Evolutionary conservation across 164 flowering plant species (phyloP), one percentile per base, ranked within the genome.

Genomic region (Vitis riparia): DNA sequence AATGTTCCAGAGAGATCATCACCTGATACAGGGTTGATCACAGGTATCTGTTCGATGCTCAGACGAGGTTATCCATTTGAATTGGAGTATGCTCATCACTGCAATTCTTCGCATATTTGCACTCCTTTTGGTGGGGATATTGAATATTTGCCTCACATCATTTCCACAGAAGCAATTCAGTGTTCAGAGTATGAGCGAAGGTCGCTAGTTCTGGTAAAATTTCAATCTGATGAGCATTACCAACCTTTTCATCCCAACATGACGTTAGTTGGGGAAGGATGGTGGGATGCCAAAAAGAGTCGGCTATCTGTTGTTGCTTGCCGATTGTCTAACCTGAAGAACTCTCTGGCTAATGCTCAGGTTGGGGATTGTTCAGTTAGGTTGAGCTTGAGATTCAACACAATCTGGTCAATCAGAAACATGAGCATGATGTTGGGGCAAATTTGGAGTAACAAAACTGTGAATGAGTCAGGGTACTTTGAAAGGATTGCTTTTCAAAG

Each of bases 331-430:
- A 77, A 83, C 57, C 29, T 16, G 5, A 19, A 23, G 13, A 62
- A 51, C 62, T 71, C 82, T 32, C 72, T 77, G 29, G 63, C 58
- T 4, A 68, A 73, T 71, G 78, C 78, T 49, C 70, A 61, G 16
- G 65, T 82, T 68, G 84, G 82, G 51, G 84, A 85, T 76, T 87
- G 91, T 65, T 76, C 82, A 11, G n/a, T 78, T 37, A 73, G 85
- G 78, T 55, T 87, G 78, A 78, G 70, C 50, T 63, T 87, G 74
- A 72, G 77, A 47, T 73, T 81, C 55, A 80, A 80, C 59, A 66
- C 82, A 3, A 16, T 63, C 1, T 50, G 78, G 79, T 70, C 87
- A 1, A 72, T 85, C 52, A 76, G 64, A 73, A 62, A 55, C 17
- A 76, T 76, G 66, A 74, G 74, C 52, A 62, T 9, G n/a, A 66